phyloP scores from a whole-genome alignment of 805 yeast species.

The Lachancea waltii region DNA sequence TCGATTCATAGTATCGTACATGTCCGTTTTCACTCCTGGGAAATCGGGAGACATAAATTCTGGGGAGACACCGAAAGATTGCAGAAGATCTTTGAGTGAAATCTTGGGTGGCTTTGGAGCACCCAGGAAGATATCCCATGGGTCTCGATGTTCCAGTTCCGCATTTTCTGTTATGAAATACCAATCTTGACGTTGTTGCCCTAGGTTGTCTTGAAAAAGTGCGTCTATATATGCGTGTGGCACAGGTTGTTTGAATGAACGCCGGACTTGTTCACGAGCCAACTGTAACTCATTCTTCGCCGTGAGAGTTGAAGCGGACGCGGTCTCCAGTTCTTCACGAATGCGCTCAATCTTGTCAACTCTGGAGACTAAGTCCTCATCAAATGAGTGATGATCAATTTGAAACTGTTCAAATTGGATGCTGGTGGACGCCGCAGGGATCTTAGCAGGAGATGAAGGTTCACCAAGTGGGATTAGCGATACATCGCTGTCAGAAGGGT shows the following conservation, averaged over 20 bases:
- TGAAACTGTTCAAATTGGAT: too few species aligned
- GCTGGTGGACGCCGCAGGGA: too few species aligned
- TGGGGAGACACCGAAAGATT: conserved; percentile 18
- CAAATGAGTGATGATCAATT: too few species aligned
- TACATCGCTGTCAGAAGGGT: too few species aligned
- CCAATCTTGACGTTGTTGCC: conserved; percentile 26
- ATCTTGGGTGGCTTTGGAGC: background rate
- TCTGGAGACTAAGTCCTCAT: too few species aligned
- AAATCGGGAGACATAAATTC: background rate
- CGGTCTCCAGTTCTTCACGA: background rate
- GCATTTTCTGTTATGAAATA: conserved; percentile 18
- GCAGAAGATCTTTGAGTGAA: conserved; percentile 9
- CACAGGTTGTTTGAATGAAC: conserved; percentile 2
- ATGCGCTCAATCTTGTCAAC: too few species aligned
- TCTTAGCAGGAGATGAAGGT: too few species aligned
- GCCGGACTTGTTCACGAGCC: background rate
- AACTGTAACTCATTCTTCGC: background rate
- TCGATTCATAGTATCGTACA: conserved; percentile 17
- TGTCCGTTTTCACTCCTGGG: background rate
- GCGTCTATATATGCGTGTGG: conserved; percentile 16
- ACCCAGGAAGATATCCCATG: conserved; percentile 5
- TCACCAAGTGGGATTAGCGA: too few species aligned
- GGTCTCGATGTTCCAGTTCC: conserved; percentile 1
- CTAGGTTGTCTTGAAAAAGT: conserved; percentile 16
- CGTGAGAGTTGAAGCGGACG: background rate